Evolutionary conservation across 2,329 filamentous ascomycete genomes (phyloP), one percentile per base, ranked within the genome.

Genomic region (Aspergillus uvarum): DNA sequence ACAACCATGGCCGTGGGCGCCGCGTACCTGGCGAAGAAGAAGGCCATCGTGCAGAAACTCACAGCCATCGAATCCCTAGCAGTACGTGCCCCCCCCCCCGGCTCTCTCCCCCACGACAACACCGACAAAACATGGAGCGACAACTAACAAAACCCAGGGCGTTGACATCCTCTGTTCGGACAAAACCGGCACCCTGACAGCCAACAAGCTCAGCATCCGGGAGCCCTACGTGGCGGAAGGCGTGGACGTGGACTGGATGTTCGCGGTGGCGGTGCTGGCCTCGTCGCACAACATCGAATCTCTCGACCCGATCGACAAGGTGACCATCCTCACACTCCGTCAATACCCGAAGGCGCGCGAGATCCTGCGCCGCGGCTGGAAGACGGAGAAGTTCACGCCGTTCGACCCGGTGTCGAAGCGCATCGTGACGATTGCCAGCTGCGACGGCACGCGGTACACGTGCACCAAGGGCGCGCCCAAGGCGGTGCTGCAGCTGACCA

Each of bases 201-300:
- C 74, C 19, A 77, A 77, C 64, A 89, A 91, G 79, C 80, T 92
- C 61, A 89, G 86, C 69, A 89, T 92, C 69, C 88, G 89, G 66
- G 89, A 91, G 69, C 89, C 89, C 2, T 92, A 88, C 75, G 88
- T 91, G 50, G 86, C 88, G 47, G 89, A 91, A 76, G 89, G 89
- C 58, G 85, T 90, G 68, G 89, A 91, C 73, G 84, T 91, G 72
- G 89, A 91, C 80, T 92, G 89, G 88, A 90, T 92, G 87, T 91
- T 92, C 86, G 88, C 89, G 57, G 89, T 90, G 63, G 89, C 89
- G 60, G 89, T 87, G 59, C 82, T 92, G 22, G 89, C 89, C 54
- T 91, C 88, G 47, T 91, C 89, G 35, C 89, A 92, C 79, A 92
- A 91, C 76, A 84, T 90, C 76, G 88, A 89, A 77, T 88, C 88